Evolutionary conservation across 306 rosid genomes (phyloP).

Genomic region (Trifolium pratense): DNA sequence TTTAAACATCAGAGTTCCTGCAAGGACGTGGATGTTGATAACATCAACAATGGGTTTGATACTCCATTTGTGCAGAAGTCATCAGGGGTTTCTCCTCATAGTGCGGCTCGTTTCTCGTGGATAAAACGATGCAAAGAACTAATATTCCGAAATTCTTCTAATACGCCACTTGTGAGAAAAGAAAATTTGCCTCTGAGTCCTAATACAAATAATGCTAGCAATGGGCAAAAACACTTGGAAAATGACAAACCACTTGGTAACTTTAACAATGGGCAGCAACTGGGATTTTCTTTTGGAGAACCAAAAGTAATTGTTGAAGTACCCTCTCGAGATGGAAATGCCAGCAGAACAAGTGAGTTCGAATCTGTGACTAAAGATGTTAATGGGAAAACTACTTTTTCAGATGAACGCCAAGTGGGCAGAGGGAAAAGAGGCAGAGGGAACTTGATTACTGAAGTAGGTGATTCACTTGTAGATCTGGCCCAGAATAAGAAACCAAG

Average conservation of each 20-base stretch:
- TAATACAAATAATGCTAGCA: slow-evolving; percentile 42
- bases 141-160: slow-evolving; percentile 71
- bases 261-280: slow-evolving; percentile 48
- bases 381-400: slow-evolving; percentile 47
- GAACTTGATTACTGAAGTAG: slow-evolving; percentile 40
- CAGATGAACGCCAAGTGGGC: slow-evolving; percentile 46
- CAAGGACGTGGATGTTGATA: slow-evolving; percentile 41
- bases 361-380: slow-evolving; percentile 51
- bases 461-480: slow-evolving; percentile 48
- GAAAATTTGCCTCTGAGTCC: slow-evolving; percentile 45
- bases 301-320: slow-evolving; percentile 93
- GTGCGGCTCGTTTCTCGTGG: slow-evolving; percentile 73
- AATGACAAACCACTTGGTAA: slow-evolving; percentile 47
- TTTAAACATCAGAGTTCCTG: slow-evolving; percentile 54
- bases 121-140: slow-evolving; percentile 70
- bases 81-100: slow-evolving; percentile 52
- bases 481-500: slow-evolving; percentile 65
- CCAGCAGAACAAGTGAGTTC: slow-evolving; percentile 40
- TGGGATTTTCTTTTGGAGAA: slow-evolving; percentile 59
- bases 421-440: slow-evolving; percentile 73
- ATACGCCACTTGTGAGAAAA: slow-evolving; percentile 42
- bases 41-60: slow-evolving; percentile 49
- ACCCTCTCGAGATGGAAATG: slow-evolving; percentile 53
- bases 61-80: slow-evolving; percentile 55
- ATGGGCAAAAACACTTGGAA: slow-evolving; percentile 39